Evolutionary conservation across 306 rosid species (phyloP).

Genomic region (Citrullus amarus): DNA sequence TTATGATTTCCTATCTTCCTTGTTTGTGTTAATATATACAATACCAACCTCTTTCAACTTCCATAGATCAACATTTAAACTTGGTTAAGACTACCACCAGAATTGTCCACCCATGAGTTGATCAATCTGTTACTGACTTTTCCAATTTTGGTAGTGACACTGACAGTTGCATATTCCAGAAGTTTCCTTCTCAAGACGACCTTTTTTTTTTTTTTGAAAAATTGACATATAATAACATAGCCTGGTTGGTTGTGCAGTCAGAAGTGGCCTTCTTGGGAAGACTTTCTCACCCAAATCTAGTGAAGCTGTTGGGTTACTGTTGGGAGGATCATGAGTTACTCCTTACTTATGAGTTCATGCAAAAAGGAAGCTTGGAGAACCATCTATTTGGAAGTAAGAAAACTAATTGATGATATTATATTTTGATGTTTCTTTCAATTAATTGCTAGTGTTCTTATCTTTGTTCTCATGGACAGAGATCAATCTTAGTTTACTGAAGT

Average conservation of each 20-base stretch:
- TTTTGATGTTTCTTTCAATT: neutral
- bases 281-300: conserved; percentile 86
- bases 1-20: neutral
- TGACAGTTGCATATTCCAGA: neutral
- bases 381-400: conserved; percentile 92
- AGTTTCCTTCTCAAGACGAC: neutral
- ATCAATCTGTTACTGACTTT: neutral
- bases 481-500: neutral
- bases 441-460: neutral
- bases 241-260: conserved; percentile 42
- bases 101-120: neutral
- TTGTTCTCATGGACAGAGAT: neutral
- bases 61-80: neutral
- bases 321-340: conserved; percentile 71
- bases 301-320: conserved; percentile 77
- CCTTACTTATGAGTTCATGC: conserved; percentile 89
- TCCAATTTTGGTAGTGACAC: neutral
- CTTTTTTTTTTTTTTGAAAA: neutral
- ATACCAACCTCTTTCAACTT: neutral
- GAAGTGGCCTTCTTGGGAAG: conserved; percentile 82
- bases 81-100: neutral
- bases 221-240: conserved; percentile 4
- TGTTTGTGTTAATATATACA: neutral
- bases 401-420: neutral
- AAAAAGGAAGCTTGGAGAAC: conserved; percentile 80